Percentiles rank a stretch among this genome's conserved stretches.
Conservation (phyloP, 1,284 basidiomycete genomes). For the Tetrapyrgos nigripes region DNA sequence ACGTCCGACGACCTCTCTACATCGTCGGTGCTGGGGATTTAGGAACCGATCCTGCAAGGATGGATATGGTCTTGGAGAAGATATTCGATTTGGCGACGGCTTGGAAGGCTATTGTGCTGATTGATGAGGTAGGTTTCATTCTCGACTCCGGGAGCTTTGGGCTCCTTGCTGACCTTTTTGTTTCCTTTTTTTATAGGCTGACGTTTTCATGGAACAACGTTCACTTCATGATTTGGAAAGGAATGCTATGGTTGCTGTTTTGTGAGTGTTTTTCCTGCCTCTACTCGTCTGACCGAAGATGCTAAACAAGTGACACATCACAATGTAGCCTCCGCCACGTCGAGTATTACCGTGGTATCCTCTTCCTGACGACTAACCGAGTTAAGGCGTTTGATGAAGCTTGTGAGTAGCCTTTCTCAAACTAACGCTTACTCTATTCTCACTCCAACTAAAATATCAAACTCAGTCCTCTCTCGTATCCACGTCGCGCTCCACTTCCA, state of each 20-base stretch:
- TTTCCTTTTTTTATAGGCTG: conserved; percentile 37
- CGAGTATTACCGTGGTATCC: conserved; percentile 69
- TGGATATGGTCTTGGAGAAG: conserved; percentile 50
- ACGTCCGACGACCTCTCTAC: conserved; percentile 63
- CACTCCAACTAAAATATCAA: no score
- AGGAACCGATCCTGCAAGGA: conserved; percentile 51
- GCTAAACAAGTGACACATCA: not conserved
- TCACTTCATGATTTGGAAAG: conserved; percentile 64
- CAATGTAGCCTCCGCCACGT: conserved; percentile 55
- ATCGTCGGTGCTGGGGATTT: conserved; percentile 65
- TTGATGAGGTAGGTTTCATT: conserved; percentile 52
- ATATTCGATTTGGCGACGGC: conserved; percentile 60
- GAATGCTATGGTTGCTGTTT: conserved; percentile 71
- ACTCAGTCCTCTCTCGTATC: conserved; percentile 73
- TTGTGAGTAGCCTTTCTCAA: no score
- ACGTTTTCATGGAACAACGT: conserved; percentile 69
- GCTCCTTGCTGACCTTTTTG: not conserved
- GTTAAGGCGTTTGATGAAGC: conserved; percentile 70
- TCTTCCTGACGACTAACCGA: conserved; percentile 73
- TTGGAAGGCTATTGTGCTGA: conserved; percentile 70
- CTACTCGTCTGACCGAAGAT: not conserved
- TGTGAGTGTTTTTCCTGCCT: conserved; percentile 37
- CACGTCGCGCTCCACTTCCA: conserved; percentile 68
- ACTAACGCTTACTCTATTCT: no score
- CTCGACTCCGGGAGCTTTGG: not conserved